Percentiles rank a stretch among this genome's conserved stretches.
Evolutionary conservation across 257 asterid genomes (phyloP).

Genomic region (Capsicum chinense): DNA sequence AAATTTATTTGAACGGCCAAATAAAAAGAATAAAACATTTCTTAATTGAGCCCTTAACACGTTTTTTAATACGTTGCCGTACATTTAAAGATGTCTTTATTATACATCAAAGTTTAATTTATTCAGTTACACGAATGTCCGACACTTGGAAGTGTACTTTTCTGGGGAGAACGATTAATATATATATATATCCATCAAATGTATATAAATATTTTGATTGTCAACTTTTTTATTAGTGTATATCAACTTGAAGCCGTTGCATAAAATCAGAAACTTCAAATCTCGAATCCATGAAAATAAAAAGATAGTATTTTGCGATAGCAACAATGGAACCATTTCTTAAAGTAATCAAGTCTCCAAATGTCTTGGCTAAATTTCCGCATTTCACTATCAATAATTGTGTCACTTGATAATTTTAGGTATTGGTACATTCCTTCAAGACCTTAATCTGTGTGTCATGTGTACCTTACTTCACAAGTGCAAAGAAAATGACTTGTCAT

Average conservation of each 20-base stretch:
- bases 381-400: constrained; percentile 15
- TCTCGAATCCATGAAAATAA: not conserved
- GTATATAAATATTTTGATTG: not conserved
- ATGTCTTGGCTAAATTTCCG: not conserved
- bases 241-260: not conserved
- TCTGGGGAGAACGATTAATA: not conserved
- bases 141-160: not conserved
- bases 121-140: not conserved
- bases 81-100: not conserved
- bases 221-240: not conserved
- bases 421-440: not conserved
- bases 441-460: not conserved
- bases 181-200: not conserved
- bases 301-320: not conserved
- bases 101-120: not conserved
- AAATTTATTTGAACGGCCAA: not conserved
- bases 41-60: not conserved
- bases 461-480: not conserved
- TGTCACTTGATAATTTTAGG: not conserved
- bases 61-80: not conserved
- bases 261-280: not conserved
- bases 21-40: not conserved
- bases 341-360: not conserved
- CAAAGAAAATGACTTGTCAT: no score
- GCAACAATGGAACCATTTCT: not conserved